phyloP scores from a whole-genome alignment of 805 yeast genomes.

The Zygotorulaspora florentina region DNA sequence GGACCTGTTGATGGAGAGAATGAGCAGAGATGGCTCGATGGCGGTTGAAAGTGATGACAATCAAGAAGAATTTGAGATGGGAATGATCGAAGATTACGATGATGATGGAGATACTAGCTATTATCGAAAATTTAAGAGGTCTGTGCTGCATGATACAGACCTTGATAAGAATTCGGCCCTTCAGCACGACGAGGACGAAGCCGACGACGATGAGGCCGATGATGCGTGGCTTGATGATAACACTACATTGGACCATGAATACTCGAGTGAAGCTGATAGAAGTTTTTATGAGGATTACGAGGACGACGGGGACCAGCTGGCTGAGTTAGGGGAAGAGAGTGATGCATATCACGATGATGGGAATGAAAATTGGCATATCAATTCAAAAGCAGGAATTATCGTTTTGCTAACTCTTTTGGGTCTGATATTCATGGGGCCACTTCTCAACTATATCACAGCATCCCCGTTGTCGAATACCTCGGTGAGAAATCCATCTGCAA shows the following conservation, averaged over 20 bases:
- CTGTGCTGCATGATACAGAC: slow-evolving; percentile 12
- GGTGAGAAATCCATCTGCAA: slow-evolving; percentile 5
- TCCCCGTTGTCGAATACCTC: neutral
- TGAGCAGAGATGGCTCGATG: slow-evolving; percentile 9
- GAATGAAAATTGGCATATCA: neutral
- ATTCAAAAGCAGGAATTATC: neutral
- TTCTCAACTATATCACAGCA: slow-evolving; percentile 3
- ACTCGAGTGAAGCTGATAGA: slow-evolving; percentile 24
- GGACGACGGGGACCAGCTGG: slow-evolving; percentile 8
- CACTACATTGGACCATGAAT: slow-evolving; percentile 19
- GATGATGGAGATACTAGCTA: slow-evolving; percentile 10
- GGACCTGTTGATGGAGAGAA: slow-evolving; percentile 16
- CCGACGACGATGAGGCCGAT: slow-evolving; percentile 15
- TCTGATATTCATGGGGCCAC: slow-evolving; percentile 7
- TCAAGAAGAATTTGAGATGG: slow-evolving; percentile 14
- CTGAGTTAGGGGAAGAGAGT: slow-evolving; percentile 2
- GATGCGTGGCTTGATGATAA: slow-evolving; percentile 18
- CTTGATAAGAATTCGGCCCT: neutral
- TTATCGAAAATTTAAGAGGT: slow-evolving; percentile 16
- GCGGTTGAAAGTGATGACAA: slow-evolving; percentile 8
- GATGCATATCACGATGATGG: slow-evolving; percentile 8
- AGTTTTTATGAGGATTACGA: slow-evolving; percentile 21
- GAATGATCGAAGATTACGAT: slow-evolving; percentile 15
- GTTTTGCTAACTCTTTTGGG: slow-evolving; percentile 3
- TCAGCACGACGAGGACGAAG: slow-evolving; percentile 6